A percentile compares a stretch with the other conserved stretches of the same genome.
These are phyloP conservation scores for Vigna nakashimae DNA, from an alignment of 306 rosid species.

Conservation along the genomic window DNA sequence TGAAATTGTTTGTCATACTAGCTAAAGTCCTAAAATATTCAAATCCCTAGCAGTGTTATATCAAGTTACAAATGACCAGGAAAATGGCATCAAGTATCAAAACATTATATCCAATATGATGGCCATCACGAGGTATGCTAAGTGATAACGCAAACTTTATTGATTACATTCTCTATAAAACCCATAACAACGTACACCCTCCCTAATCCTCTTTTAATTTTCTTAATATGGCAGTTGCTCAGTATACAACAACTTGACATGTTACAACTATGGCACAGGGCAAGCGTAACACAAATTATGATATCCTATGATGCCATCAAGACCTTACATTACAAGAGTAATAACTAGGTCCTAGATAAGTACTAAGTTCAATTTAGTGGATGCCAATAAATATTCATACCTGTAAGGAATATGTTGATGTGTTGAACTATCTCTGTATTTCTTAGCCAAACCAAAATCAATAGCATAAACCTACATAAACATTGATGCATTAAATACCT, in stretches of 20 bases:
- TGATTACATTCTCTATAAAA: constrained; percentile 27
- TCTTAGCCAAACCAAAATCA: constrained; percentile 98
- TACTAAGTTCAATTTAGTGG: constrained; percentile 6
- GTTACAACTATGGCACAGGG: constrained; percentile 11
- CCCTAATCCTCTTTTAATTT: not conserved
- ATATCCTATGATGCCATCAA: constrained; percentile 13
- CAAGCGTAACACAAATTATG: constrained; percentile 3
- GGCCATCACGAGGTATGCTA: not conserved
- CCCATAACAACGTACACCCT: not conserved
- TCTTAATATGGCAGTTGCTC: not conserved
- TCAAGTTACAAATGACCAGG: constrained; percentile 9
- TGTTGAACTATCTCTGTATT: constrained; percentile 87
- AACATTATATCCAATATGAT: not conserved
- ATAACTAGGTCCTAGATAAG: constrained; percentile 1
- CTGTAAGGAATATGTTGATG: constrained; percentile 99
- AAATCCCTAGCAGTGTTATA: constrained; percentile 13
- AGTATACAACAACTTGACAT: constrained; percentile 14
- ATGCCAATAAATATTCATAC: constrained; percentile 52
- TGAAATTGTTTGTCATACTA: constrained; percentile 11
- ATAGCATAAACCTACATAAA: constrained; percentile 70
- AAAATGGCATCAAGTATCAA: constrained; percentile 1
- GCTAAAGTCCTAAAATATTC: not conserved
- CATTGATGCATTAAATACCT: constrained; percentile 39
- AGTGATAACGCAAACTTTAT: not conserved
- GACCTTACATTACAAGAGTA: constrained; percentile 27